These are phyloP conservation scores for Heracleum sosnowskyi DNA, from an alignment of 129 eudicot genomes.

Conservation along the genomic window DNA sequence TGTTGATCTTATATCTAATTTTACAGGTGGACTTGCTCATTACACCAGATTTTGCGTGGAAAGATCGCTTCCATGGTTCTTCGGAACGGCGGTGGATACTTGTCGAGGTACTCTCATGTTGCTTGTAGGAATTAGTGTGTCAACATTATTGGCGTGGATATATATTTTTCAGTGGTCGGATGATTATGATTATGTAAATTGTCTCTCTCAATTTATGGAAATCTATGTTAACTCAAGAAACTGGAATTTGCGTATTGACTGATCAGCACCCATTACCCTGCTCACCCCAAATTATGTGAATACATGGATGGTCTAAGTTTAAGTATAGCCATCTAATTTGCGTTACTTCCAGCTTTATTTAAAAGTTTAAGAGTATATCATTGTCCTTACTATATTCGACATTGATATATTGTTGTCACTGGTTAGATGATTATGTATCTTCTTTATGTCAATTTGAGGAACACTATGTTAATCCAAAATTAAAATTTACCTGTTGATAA, in stretches of 20 bases:
- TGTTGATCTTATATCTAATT: constrained; percentile 17
- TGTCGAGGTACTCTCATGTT: constrained; percentile 65
- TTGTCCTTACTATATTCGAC: too few species aligned
- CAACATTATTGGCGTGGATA: background rate
- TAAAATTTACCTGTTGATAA: background rate
- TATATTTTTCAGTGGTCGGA: background rate
- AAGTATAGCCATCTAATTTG: background rate
- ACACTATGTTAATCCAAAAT: background rate
- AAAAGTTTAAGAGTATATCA: too few species aligned
- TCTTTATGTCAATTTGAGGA: background rate
- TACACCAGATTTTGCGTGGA: constrained; percentile 86
- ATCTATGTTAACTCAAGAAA: background rate
- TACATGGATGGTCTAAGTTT: background rate
- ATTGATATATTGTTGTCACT: too few species aligned
- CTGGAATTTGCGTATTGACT: background rate
- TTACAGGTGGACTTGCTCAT: constrained; percentile 79
- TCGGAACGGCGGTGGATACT: constrained; percentile 98
- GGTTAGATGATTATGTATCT: background rate
- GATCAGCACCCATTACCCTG: background rate
- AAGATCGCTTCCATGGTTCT: constrained; percentile 98
- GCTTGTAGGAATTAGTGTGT: background rate
- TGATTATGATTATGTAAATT: background rate
- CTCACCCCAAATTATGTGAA: background rate
- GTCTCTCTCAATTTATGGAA: background rate
- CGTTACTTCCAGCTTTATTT: too few species aligned